Percentiles rank a stretch among this genome's conserved stretches.
Evolutionary conservation across 768 basidiomycete genomes (phyloP).

Genomic region (Pisolithus marmoratus): DNA sequence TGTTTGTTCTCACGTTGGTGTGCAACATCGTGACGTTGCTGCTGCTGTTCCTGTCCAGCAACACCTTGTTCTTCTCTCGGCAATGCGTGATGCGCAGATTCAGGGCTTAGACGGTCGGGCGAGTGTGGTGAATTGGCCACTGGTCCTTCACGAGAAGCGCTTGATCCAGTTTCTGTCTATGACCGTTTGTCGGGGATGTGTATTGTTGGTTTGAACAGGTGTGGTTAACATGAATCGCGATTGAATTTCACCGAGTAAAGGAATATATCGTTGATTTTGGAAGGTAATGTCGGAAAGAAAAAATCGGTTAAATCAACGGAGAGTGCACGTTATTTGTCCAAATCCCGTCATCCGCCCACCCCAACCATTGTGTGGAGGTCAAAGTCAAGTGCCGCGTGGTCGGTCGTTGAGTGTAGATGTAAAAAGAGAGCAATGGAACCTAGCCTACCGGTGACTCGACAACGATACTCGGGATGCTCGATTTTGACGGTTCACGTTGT

Average conservation of each 20-base stretch:
- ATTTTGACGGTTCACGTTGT: slow-evolving; percentile 27
- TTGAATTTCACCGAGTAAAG: too few species aligned
- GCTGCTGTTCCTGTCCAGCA: too few species aligned
- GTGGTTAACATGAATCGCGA: too few species aligned
- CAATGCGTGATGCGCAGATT: slow-evolving; percentile 28
- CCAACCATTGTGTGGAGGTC: neutral
- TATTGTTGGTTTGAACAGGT: neutral
- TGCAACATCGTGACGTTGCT: neutral
- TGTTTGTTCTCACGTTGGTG: neutral
- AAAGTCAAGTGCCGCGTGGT: neutral
- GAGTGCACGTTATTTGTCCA: neutral
- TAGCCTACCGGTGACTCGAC: slow-evolving; percentile 42
- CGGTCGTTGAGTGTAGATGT: neutral
- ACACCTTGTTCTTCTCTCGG: slow-evolving; percentile 10
- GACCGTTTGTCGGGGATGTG: neutral
- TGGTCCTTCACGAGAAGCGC: slow-evolving; percentile 26
- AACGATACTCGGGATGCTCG: slow-evolving; percentile 37
- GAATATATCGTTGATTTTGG: too few species aligned
- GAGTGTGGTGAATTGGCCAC: slow-evolving; percentile 16
- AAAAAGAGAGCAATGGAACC: slow-evolving; percentile 1
- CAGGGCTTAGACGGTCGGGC: slow-evolving; percentile 42
- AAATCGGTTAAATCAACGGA: neutral
- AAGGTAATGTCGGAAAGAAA: neutral
- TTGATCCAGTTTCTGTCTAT: slow-evolving; percentile 38
- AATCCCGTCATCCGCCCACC: neutral